Base-by-base conservation (phyloP, 2,329 filamentous ascomycete genomes). In the Tolypocladium guangdongense region DNA sequence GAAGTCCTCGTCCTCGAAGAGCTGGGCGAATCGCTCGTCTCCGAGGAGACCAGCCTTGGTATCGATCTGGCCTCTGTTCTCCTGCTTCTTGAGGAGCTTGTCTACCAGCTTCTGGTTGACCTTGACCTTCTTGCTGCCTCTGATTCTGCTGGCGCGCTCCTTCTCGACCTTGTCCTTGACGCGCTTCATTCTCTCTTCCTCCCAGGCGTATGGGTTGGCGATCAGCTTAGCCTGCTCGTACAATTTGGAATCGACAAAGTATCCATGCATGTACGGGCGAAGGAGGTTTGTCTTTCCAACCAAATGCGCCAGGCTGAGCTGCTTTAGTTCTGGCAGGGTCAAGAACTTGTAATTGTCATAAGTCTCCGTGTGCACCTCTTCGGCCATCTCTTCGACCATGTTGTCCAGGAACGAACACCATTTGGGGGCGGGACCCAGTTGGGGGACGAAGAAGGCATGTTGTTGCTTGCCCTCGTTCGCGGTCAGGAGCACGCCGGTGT, bases 321-420 rank as follows among this genome's bases (percentile, higher is more conserved):
- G 82, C 62, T 88, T 87, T 52, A 99, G 78, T 68, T 99, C 91
- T 45, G 88, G 83, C 56, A 90, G 70, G 2, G 92, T 96, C 65
- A 99, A 77, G 81, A 99, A 99, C 72, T 97, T 99, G 82, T 92
- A 97, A 71, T 99, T 97, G 72, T 99, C 93, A 75, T 99, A 99
- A 11, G 93, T 89, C 62, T 93, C 86, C 33, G 86, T 86, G 55
- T 76, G 78, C 33, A 78, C 76, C 65, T 86, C 83, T 66, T 97
- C 92, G 10, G 92, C 92, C 90, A 99, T 96, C 71, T 99, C 95
- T 73, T 99, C 93, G 11, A 97, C 93, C 64, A 99, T 83, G 64
- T 95, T 96, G 71, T 99, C 95, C 57, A 99, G 75, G 81, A 97
- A 97, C 3, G 88, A 85, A 66, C 93, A 97, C 93, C 93, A 99